phyloP scores from a whole-genome alignment of 179 eudicot species.

The Pouteria campechiana region DNA sequence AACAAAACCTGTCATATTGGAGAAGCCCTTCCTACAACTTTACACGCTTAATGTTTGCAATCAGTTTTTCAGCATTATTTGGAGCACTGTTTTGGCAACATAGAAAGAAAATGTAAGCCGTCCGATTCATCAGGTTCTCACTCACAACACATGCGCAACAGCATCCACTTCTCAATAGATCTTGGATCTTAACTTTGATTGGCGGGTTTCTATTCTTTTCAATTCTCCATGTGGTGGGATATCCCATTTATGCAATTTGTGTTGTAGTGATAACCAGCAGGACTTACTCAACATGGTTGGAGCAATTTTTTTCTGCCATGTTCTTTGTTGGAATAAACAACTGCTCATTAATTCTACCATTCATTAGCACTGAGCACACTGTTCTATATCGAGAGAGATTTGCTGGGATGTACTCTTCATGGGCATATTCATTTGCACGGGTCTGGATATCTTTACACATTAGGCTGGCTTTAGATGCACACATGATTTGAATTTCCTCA shows the following conservation, averaged over 20 bases:
- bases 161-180: too few relatives aligned
- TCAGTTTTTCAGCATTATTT: neutral
- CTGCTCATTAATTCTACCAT: slow-evolving; percentile 31
- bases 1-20: slow-evolving; percentile 16
- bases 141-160: neutral
- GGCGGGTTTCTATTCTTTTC: neutral
- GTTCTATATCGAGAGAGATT: slow-evolving; percentile 77
- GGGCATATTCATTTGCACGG: slow-evolving; percentile 84
- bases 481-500: too few relatives aligned
- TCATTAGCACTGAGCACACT: slow-evolving; percentile 45
- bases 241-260: neutral
- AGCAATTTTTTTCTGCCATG: slow-evolving; percentile 1
- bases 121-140: neutral
- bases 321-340: slow-evolving; percentile 50
- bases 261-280: slow-evolving; percentile 3
- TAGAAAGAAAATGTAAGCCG: slow-evolving; percentile 9
- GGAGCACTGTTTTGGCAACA: slow-evolving; percentile 11
- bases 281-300: slow-evolving; percentile 6
- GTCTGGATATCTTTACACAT: slow-evolving; percentile 15
- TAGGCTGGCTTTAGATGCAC: too few relatives aligned
- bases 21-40: slow-evolving; percentile 14
- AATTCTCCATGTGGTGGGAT: neutral
- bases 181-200: neutral
- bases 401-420: slow-evolving; percentile 84
- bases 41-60: slow-evolving; percentile 1